Evolutionary conservation across 208 protist genomes (phyloP), one percentile per base, ranked within the genome.

Genomic region (Sergeia podlipaevii): DNA sequence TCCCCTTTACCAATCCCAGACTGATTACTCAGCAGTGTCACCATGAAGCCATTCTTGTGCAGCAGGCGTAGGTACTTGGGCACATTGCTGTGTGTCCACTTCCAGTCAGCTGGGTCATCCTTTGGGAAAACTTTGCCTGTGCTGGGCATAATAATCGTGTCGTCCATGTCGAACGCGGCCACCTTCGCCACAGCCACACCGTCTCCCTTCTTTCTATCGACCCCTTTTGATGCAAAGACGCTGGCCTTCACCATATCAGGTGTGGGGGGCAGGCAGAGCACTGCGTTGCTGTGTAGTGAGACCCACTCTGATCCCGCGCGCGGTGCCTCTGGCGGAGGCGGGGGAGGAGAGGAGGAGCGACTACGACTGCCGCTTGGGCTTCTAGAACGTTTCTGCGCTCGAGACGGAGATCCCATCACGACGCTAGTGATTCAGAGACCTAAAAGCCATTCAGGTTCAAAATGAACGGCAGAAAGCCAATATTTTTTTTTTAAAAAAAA

Each of bases 21-120:
- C 72, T 98, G 95, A 48, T 98, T 98, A 26, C 88, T 97, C 55
- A 97, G 80, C 15, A 98, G 69, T 2, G 94, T 82, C 2, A 98
- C 33, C 32, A 93, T 60, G 39, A 88, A 93, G 2, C 89, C 88
- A 24, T 66, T 45, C 13, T 77, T 41, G 46, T 84, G 47, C 8
- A 92, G 55, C 11, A 69, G 30, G 17, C 55, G 72, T 7, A 97
- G 57, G 48, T 74, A 51, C 1, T 27, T 24, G 1, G 65, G 61
- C 4, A 90, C 79, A 4, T 43, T 23, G 10, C 74, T 65, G 46
- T 72, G 57, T 37, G 85, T 49, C 73, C 72, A 90, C 33, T 72
- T 50, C 86, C 86, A 93, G 62, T 89, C 80, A 0, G 45, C 46
- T 7, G 81, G 61, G 37, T 80, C 71, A 34, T 80, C 77, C 32